Evolutionary conservation across 768 basidiomycete genomes (phyloP).

Genomic region (Coprinopsis sp.): DNA sequence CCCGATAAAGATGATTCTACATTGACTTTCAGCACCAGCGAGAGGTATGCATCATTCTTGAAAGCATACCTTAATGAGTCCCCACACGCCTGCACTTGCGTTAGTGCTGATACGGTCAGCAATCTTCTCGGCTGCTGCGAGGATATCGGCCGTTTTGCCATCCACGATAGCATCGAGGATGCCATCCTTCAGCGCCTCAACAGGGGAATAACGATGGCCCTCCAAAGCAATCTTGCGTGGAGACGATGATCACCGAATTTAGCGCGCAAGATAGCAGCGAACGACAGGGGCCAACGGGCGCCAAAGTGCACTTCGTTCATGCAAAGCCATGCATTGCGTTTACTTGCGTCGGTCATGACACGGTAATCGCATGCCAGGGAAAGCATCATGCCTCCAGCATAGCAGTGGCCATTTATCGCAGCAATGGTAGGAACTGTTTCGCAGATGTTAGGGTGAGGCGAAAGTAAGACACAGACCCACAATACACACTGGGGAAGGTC

Average conservation of each 20-base stretch:
- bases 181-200: constrained; percentile 61
- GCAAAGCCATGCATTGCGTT: constrained; percentile 76
- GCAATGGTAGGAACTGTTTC: constrained; percentile 70
- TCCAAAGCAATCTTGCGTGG: constrained; percentile 75
- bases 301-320: constrained; percentile 96
- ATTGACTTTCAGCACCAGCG: constrained; percentile 14
- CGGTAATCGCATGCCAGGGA: constrained; percentile 84
- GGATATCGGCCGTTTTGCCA: constrained; percentile 53
- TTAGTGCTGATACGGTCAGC: constrained; percentile 48
- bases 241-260: constrained; percentile 58
- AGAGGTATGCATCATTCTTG: neutral
- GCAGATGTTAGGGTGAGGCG: neutral
- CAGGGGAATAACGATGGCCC: constrained; percentile 72
- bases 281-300: constrained; percentile 71
- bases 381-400: constrained; percentile 78
- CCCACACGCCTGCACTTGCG: constrained; percentile 63
- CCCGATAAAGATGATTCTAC: constrained; percentile 57
- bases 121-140: constrained; percentile 60
- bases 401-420: constrained; percentile 82
- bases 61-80: constrained; percentile 57
- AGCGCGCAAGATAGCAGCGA: constrained; percentile 56
- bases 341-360: constrained; percentile 78
- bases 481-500: constrained; percentile 65
- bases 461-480: neutral
- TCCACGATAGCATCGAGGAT: constrained; percentile 68